phyloP scores from a whole-genome alignment of 768 basidiomycete genomes.

The Leccinum obscurum region DNA sequence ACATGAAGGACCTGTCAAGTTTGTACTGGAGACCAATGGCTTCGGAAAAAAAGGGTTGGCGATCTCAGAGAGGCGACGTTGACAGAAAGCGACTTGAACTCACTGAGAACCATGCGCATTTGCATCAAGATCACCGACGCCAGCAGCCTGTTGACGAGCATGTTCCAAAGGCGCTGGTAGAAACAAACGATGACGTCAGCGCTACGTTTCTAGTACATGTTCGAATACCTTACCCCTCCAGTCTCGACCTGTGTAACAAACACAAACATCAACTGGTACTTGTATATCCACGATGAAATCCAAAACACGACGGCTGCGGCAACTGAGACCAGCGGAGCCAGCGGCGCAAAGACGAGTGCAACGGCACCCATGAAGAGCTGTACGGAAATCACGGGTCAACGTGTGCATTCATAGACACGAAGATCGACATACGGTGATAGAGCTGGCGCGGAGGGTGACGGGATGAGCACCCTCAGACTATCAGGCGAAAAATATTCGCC shows the following conservation, averaged over 20 bases:
- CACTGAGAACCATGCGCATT: conserved; percentile 80
- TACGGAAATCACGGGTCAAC: conserved; percentile 7
- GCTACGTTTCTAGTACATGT: neutral
- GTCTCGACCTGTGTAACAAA: conserved; percentile 87
- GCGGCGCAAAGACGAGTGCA: conserved; percentile 88
- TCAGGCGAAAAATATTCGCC: conserved; percentile 29
- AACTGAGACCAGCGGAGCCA: conserved; percentile 87
- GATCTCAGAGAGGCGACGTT: neutral
- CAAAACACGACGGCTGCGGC: conserved; percentile 87
- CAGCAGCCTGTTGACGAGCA: conserved; percentile 87
- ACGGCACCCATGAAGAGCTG: conserved; percentile 92
- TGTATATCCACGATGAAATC: conserved; percentile 85
- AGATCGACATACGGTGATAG: conserved; percentile 51
- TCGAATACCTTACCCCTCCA: conserved; percentile 69
- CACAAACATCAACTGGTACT: conserved; percentile 97
- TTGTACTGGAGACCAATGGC: conserved; percentile 84
- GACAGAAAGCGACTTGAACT: conserved; percentile 31
- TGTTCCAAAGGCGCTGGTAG: conserved; percentile 85
- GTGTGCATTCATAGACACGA: neutral
- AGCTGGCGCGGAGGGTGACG: conserved; percentile 33
- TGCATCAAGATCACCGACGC: conserved; percentile 85
- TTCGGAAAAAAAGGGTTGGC: conserved; percentile 27
- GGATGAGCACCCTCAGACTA: conserved; percentile 2
- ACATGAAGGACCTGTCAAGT: conserved; percentile 71
- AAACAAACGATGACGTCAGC: conserved; percentile 1